Percentiles rank a stretch among this genome's conserved stretches.
Conservation (phyloP, 1,284 basidiomycete genomes). For the Irpex sp. region DNA sequence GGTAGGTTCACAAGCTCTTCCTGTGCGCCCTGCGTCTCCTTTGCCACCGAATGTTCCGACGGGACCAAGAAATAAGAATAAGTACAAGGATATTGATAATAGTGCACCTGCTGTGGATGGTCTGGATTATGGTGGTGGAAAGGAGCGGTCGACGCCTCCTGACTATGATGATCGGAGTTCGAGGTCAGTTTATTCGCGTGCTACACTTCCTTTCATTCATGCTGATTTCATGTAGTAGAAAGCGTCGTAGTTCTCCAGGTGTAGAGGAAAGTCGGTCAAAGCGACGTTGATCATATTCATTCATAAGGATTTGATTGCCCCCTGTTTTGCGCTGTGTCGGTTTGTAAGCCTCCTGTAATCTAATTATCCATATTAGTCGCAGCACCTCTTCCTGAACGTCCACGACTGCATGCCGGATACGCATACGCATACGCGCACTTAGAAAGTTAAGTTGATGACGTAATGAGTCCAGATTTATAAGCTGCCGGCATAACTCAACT, state of each 20-base stretch:
- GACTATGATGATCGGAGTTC: constrained; percentile 18
- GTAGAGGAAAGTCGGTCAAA: constrained; percentile 31
- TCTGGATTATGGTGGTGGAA: constrained; percentile 71
- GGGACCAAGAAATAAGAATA: constrained; percentile 80
- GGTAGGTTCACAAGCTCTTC: constrained; percentile 24
- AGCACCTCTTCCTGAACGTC: too few relatives aligned
- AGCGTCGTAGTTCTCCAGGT: constrained; percentile 29
- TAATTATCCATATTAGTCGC: too few relatives aligned
- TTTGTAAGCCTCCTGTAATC: neutral
- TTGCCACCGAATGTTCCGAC: constrained; percentile 81
- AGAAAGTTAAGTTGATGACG: too few relatives aligned
- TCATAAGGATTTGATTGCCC: neutral
- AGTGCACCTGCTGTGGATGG: constrained; percentile 79
- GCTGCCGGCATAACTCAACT: too few relatives aligned
- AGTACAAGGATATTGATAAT: constrained; percentile 78
- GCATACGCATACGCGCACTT: too few relatives aligned
- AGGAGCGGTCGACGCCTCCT: constrained; percentile 28
- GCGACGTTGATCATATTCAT: constrained; percentile 21
- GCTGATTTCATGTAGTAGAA: constrained; percentile 17
- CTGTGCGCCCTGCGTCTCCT: constrained; percentile 72
- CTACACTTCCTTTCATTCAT: neutral
- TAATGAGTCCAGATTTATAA: too few relatives aligned
- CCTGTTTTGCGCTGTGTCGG: neutral
- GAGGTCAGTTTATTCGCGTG: constrained; percentile 5
- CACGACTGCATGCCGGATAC: too few relatives aligned